Conservation (phyloP, 208 protist genomes). For the Acanthamoeba sp. region DNA sequence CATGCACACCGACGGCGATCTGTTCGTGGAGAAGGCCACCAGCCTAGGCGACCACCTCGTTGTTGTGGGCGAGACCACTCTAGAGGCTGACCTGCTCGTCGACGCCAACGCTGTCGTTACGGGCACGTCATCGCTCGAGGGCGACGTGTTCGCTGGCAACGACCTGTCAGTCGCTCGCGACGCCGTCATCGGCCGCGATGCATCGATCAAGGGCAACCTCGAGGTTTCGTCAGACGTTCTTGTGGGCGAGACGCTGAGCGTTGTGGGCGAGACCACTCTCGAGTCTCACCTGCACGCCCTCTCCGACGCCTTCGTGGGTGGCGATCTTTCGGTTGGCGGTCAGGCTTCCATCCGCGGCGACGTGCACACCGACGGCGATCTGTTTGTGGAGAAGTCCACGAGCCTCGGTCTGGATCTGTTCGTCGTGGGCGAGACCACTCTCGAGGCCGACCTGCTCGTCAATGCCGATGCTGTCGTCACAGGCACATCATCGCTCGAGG, state of each 20-base stretch:
- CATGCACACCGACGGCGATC: not conserved
- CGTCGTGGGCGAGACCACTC: not conserved
- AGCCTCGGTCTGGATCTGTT: not conserved
- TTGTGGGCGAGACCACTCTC: not conserved
- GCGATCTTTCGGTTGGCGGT: not conserved
- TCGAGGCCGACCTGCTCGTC: not conserved
- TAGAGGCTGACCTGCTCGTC: not conserved
- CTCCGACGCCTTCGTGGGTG: not conserved
- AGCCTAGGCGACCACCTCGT: not conserved
- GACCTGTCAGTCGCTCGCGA: not conserved
- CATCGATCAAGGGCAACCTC: not conserved
- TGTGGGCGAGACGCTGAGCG: not conserved
- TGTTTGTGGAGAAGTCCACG: not conserved
- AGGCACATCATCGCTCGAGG: not conserved
- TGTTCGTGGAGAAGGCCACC: slow-evolving; percentile 3
- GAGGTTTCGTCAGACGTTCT: not conserved
- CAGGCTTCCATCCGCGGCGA: not conserved
- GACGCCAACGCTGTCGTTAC: not conserved
- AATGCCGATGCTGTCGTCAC: not conserved
- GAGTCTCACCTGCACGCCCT: not conserved
- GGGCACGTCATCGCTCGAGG: not conserved
- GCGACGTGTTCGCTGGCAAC: not conserved
- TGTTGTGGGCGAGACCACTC: not conserved
- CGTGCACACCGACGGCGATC: not conserved
- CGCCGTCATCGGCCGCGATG: not conserved